phyloP scores from a whole-genome alignment of 176 grass and related monocot genomes.

The Paspalum notatum region DNA sequence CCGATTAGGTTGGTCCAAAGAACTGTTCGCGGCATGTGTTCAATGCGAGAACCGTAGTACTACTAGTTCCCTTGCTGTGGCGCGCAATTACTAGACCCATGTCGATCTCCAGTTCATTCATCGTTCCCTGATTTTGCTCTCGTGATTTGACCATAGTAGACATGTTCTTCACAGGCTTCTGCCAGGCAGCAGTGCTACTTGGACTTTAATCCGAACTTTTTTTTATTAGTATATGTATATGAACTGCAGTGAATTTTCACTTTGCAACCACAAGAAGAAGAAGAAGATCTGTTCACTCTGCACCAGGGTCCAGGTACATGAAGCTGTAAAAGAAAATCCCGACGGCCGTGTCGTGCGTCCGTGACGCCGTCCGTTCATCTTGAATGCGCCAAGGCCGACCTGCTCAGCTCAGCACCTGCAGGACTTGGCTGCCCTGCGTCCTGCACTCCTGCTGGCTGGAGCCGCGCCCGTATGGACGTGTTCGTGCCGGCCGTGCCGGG shows the following conservation, averaged over 20 bases:
- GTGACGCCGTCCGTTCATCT: background rate
- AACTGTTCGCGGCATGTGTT: background rate
- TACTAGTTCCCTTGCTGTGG: background rate
- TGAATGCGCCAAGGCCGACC: too few relatives aligned
- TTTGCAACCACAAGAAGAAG: too few relatives aligned
- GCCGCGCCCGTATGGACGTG: background rate
- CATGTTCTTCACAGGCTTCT: background rate
- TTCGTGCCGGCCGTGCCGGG: background rate
- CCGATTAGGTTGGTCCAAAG: slow-evolving; percentile 19
- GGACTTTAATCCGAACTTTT: background rate
- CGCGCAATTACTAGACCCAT: slow-evolving; percentile 8
- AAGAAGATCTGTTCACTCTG: too few relatives aligned
- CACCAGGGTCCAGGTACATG: background rate
- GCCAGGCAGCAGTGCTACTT: background rate
- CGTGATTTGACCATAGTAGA: background rate
- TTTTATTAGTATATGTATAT: too few relatives aligned
- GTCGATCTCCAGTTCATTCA: background rate
- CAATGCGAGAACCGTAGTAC: background rate
- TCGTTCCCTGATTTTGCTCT: background rate
- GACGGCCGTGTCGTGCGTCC: too few relatives aligned
- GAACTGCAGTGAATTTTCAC: too few relatives aligned
- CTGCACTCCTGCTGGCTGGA: background rate
- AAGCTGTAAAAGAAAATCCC: background rate
- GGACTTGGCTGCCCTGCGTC: background rate
- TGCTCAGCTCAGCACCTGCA: background rate